Base-by-base conservation (phyloP, 768 basidiomycete genomes). In the Podaxis rugospora region DNA sequence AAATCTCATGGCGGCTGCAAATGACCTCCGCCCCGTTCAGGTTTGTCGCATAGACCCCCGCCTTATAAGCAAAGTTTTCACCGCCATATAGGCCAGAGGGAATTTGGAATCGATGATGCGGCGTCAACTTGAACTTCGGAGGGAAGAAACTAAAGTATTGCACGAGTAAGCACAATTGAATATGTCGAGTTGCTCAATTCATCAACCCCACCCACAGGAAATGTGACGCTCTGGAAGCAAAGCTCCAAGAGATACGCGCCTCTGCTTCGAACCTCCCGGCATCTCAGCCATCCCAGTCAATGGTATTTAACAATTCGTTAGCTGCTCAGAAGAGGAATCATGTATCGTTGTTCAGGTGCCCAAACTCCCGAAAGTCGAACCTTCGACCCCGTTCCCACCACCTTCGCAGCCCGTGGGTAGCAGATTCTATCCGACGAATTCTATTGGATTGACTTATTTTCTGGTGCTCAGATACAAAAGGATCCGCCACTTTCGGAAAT, bases 1-100 rank as follows among this genome's bases (percentile, higher is more conserved):
- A 71, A 96, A 95, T 70, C 80, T 96, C 59, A 92, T 95, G 85
- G 90, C 88, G 13, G 90, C 91, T 16, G 91, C 90, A 39, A 96
- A 96, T 68, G 93, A 94, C 66, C 74, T 95, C 54, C 84, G 94
- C 25, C 93, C 93, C 0, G 89, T 94, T 4, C 93, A 95, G 82
- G 92, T 87, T 50, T n/a, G 16, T 25, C 27, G 39, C 51, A 51
- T 32, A 13, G 39, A 1, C 9, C 13, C 35, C 42, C 16, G 4
- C 7, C 13, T 16, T 42, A 9, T 11, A 46, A 35, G 23, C 35
- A n/a, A 25, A 2, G 39, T 32, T 57, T 51, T 28, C 50, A 50
- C 16, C 16, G 35, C 59, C 27, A 14, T 35, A 13, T 65, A 93
- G 88, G 93, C 93, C 13, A 78, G 93, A 65, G 88, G 83, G 37